These are phyloP conservation scores for Penicillium cataractarum DNA, from an alignment of 495 filamentous ascomycete species.

Conservation along the genomic window DNA sequence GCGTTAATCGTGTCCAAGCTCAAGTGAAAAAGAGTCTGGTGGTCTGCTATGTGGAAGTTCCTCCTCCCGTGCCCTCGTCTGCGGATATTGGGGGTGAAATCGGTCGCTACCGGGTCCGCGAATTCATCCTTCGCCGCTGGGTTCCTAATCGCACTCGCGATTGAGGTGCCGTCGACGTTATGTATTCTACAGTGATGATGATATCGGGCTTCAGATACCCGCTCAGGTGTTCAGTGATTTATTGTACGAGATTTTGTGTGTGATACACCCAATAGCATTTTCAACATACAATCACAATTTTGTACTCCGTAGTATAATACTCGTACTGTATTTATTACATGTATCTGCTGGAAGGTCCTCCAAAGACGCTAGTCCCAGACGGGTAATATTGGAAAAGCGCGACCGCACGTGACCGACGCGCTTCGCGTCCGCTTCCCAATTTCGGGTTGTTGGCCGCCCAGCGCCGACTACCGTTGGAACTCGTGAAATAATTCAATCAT, in stretches of 20 bases:
- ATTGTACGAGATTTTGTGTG: background rate
- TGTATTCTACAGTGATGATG: background rate
- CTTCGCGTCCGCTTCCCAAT: constrained; percentile 38
- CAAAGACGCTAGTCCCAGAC: constrained; percentile 26
- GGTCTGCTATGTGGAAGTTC: constrained; percentile 87
- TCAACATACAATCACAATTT: too few relatives aligned
- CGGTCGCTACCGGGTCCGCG: constrained; percentile 74
- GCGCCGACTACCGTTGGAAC: background rate
- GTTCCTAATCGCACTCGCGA: constrained; percentile 77
- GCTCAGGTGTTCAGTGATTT: background rate
- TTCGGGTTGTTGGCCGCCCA: constrained; percentile 7
- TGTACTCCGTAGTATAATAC: too few relatives aligned
- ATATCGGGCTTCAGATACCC: constrained; percentile 27
- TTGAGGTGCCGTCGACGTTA: constrained; percentile 37
- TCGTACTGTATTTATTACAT: background rate
- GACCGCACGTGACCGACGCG: constrained; percentile 41
- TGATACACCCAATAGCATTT: constrained; percentile 5
- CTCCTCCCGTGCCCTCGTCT: constrained; percentile 57
- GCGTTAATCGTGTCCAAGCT: constrained; percentile 85
- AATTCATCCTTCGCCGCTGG: constrained; percentile 83
- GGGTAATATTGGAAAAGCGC: constrained; percentile 36
- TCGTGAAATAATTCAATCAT: background rate
- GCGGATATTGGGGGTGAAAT: constrained; percentile 65
- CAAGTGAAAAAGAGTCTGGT: constrained; percentile 89
- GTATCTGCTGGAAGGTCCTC: too few relatives aligned